Evolutionary conservation across 2,329 filamentous ascomycete species (phyloP).

Genomic region (Exophiala mesophila): DNA sequence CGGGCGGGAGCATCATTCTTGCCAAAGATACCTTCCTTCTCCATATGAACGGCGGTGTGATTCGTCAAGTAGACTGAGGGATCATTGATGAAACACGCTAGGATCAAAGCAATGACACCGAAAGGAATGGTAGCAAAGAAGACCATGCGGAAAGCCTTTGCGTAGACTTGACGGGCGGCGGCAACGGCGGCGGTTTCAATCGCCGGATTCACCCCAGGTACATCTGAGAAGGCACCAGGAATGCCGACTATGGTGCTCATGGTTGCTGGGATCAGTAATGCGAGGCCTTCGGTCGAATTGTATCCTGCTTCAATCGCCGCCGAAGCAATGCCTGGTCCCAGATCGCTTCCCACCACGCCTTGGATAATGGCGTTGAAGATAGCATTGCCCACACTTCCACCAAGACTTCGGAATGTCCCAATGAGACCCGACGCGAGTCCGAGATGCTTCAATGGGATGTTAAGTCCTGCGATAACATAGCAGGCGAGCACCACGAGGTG

Average conservation of each 20-base stretch:
- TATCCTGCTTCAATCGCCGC: constrained; percentile 37
- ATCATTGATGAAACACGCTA: constrained; percentile 10
- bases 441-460: constrained; percentile 14
- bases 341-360: constrained; percentile 6
- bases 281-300: constrained; percentile 31
- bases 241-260: constrained; percentile 27
- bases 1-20: neutral
- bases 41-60: constrained; percentile 13
- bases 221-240: constrained; percentile 26
- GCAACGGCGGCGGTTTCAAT: constrained; percentile 33
- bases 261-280: constrained; percentile 34
- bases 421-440: constrained; percentile 16
- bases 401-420: constrained; percentile 14
- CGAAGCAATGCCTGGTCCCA: constrained; percentile 15
- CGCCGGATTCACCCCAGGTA: constrained; percentile 34
- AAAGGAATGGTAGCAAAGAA: constrained; percentile 29
- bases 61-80: constrained; percentile 17
- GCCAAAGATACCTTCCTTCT: constrained; percentile 6
- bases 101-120: constrained; percentile 18
- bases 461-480: constrained; percentile 14
- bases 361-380: constrained; percentile 28
- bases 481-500: constrained; percentile 8
- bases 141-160: constrained; percentile 42
- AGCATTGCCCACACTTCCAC: constrained; percentile 26
- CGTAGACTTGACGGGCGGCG: constrained; percentile 40